Evolutionary conservation across 768 basidiomycete species (phyloP), one percentile per base, ranked within the genome.

Genomic region (Psilocybe tampanensis): DNA sequence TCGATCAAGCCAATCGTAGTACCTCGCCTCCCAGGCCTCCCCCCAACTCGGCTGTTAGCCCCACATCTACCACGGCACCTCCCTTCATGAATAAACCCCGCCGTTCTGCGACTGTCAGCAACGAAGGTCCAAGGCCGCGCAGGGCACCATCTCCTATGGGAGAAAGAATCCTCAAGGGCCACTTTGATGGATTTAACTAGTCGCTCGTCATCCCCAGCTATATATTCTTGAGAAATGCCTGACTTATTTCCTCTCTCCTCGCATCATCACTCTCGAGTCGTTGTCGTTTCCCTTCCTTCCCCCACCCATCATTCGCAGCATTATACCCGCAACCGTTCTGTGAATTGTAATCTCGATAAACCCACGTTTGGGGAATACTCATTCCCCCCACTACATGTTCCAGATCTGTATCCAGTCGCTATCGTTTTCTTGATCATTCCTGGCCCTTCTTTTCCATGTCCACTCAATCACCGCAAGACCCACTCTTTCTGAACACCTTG

Each of bases 121-220:
- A 70, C 47, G 74, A 78, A 13, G 60, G 60, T 19, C 58, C 70
- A n/a, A 80, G 80, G 48, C 80, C 80, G 9, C 85, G 82, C 54
- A 77, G 85, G 59, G 90, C 89, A 2, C 92, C 91, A 18, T 92
- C 90, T 36, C 92, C 92, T 6, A 94, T 93, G 92, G 93, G 92
- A 60, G 92, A 94, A 73, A 80, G 92, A 56, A 93, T 94, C 58
- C 81, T 94, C 63, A 94, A 91, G 77, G 92, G 92, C 8, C 92
- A 94, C 65, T 94, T 94, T 64, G 92, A 94, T 67, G 88, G 92
- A 47, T 94, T 94, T 79, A 90, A 91, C 67, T 92, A 73, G 54
- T 51, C 12, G n/a, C 13, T 39, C n/a, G n/a, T n/a, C 13, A 13
- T 39, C 3, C 36, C 6, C 3, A n/a, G 12, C 12, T n/a, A 4